Base-by-base conservation (phyloP, 2,329 filamentous ascomycete genomes). In the Fusarium albidum region DNA sequence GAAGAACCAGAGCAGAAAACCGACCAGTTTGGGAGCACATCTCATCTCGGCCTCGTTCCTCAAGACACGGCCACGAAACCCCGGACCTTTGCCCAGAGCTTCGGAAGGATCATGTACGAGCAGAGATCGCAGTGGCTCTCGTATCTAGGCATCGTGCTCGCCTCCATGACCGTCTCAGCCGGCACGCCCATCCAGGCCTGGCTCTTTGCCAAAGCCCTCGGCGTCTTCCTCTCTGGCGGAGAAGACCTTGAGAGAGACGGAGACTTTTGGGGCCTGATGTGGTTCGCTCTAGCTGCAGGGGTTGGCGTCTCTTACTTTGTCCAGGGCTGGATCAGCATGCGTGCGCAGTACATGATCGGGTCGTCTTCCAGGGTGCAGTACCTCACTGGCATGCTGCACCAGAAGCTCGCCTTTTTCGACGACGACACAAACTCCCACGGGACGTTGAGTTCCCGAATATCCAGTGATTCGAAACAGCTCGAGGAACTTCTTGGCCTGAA, bases 401-500 rank as follows among this genome's bases (percentile, higher is more conserved):
- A 73, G 31, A 62, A 64, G 3, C 34, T 69, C 5, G 32, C 41
- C 2, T 73, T 67, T 32, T 72, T 73, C 17, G 71, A 73, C 39
- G 44, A 65, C 0, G 67, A 71, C 10, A 57, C 41, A 2, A 66
- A 72, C 31, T 69, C 69, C 3, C 65, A 67, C 7, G 69, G 69
- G 1, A 47, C 63, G 3, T 35, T 73, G 3, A 70, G 58, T 18
- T 59, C 68, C 4, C 58, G 66, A 1, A 45, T 71, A 9, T 59
- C 67, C 1, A 52, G 65, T 4, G 71, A 73, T n/a, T 60, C 71
- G 6, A 70, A 71, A 31, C 62, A 67, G 27, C 29, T 73, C 10
- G 70, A 73, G 28, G 67, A 73, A 9, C 59, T 73, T 1, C 53
- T 73, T 2, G 71, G 70, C 1, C 34, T 70, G 12, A 72, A 73